phyloP scores from a whole-genome alignment of 2,329 filamentous ascomycete species.

The Xylariaceae sp. region DNA sequence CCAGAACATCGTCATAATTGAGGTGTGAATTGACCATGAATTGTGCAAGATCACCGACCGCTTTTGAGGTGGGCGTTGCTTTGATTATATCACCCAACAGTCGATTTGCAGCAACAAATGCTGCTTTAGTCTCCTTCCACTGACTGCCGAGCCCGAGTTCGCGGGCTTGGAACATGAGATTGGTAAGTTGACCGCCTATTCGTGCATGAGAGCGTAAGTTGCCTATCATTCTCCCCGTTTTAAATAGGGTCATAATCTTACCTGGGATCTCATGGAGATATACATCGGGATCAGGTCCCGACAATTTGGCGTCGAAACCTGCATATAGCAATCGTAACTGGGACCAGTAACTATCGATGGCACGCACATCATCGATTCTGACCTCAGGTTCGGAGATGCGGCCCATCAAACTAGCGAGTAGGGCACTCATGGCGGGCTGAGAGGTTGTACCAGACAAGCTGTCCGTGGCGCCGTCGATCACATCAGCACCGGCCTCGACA shows the following conservation, averaged over 20 bases:
- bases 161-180: constrained; percentile 6
- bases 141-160: neutral
- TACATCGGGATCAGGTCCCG: neutral
- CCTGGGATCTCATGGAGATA: constrained; percentile 11
- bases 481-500: constrained; percentile 2
- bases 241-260: too few relatives aligned
- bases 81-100: constrained; percentile 7
- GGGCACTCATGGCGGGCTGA: constrained; percentile 1
- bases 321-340: constrained; percentile 6
- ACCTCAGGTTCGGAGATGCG: too few relatives aligned
- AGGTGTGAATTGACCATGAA: constrained; percentile 4
- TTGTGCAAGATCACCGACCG: constrained; percentile 3
- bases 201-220: too few relatives aligned
- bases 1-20: neutral
- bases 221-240: too few relatives aligned
- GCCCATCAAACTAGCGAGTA: neutral
- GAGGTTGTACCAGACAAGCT: constrained; percentile 5
- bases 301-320: constrained; percentile 8
- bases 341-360: neutral
- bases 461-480: constrained; percentile 2
- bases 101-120: neutral
- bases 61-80: constrained; percentile 4
- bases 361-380: too few relatives aligned
- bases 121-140: constrained; percentile 6
- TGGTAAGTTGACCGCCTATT: too few relatives aligned